phyloP scores from a whole-genome alignment of 2,329 filamentous ascomycete genomes.

The Tolypocladium tropicale region DNA sequence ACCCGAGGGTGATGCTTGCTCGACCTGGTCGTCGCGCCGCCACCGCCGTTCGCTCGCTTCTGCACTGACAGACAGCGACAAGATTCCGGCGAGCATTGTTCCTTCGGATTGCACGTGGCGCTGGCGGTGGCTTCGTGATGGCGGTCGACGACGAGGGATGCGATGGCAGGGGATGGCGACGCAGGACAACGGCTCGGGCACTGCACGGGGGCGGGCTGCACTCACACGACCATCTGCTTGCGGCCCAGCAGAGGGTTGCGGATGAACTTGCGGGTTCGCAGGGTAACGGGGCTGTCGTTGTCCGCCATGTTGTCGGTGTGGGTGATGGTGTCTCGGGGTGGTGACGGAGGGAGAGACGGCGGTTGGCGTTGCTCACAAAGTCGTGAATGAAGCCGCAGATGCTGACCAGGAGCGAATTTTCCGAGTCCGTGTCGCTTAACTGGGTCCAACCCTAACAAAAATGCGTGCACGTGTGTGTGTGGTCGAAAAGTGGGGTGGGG shows the following conservation, averaged over 20 bases:
- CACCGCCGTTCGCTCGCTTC: neutral
- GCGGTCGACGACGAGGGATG: neutral
- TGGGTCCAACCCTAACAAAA: slow-evolving; percentile 36
- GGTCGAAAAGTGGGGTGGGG: neutral
- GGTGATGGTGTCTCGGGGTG: slow-evolving; percentile 22
- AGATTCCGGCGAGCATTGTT: neutral
- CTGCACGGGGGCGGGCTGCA: slow-evolving; percentile 22
- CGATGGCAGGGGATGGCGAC: neutral
- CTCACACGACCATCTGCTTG: slow-evolving; percentile 99
- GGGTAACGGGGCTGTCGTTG: slow-evolving; percentile 64
- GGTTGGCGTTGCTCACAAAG: slow-evolving; percentile 15
- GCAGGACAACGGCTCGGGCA: neutral
- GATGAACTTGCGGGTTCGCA: slow-evolving; percentile 99
- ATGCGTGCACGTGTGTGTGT: neutral
- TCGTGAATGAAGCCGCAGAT: slow-evolving; percentile 19
- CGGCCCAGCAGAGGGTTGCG: slow-evolving; percentile 97
- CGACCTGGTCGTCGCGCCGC: neutral
- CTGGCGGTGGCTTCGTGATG: neutral
- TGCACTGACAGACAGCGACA: neutral
- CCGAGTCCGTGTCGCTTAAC: slow-evolving; percentile 28
- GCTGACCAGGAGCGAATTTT: slow-evolving; percentile 23
- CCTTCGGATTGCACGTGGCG: neutral
- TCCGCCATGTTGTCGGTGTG: slow-evolving; percentile 74
- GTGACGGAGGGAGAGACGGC: slow-evolving; percentile 18
- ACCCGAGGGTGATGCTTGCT: too few relatives aligned